phyloP scores from a whole-genome alignment of 306 rosid genomes.

The Rosa rugosa region DNA sequence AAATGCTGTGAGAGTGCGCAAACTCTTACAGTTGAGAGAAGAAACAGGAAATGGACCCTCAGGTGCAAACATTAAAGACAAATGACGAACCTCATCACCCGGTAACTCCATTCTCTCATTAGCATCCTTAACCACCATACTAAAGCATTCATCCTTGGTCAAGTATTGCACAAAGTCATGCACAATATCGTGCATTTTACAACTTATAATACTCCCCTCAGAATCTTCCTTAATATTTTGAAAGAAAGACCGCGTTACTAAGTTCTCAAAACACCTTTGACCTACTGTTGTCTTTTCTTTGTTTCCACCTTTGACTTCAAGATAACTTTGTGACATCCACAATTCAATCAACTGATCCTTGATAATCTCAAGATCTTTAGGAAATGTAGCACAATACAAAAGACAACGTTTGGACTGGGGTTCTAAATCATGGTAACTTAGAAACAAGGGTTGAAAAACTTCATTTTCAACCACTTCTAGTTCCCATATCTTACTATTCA shows the following conservation, averaged over 20 bases:
- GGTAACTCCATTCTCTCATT: background rate
- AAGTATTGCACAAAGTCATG: background rate
- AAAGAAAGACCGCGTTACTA: background rate
- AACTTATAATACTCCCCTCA: background rate
- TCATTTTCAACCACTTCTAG: background rate
- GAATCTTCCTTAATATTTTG: background rate
- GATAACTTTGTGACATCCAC: background rate
- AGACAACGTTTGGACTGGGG: background rate
- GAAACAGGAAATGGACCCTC: background rate
- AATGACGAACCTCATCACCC: background rate
- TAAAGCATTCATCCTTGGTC: background rate
- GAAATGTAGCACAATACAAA: background rate
- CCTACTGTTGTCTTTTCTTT: background rate
- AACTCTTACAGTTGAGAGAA: background rate
- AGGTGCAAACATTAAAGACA: background rate
- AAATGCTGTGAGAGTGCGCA: background rate
- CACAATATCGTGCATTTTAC: background rate
- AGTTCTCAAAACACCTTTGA: no score
- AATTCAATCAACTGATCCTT: background rate
- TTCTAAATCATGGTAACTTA: background rate
- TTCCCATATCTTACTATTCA: background rate
- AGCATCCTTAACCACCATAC: background rate
- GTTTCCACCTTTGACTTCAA: background rate
- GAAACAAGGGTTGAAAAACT: background rate
- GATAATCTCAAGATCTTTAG: background rate